These are phyloP conservation scores for Lachancea lanzarotensis DNA, from an alignment of 805 yeast species.

Conservation along the genomic window DNA sequence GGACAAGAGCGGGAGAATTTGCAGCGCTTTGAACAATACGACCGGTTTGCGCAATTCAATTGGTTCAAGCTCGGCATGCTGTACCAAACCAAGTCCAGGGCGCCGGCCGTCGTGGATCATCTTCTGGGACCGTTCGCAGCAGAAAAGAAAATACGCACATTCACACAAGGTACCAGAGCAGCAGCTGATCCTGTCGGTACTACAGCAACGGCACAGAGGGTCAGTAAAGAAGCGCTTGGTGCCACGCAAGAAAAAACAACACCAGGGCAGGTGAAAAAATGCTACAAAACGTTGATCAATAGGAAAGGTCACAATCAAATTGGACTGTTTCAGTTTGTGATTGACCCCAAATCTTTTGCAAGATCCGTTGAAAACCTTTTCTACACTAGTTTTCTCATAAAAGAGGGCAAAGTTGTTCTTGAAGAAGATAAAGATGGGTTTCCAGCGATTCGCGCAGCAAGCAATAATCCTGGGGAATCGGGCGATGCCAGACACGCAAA, in stretches of 20 bases:
- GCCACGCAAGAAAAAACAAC: conserved; percentile 52
- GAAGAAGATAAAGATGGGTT: conserved; percentile 45
- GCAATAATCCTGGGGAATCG: conserved; percentile 20
- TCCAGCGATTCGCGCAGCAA: conserved; percentile 36
- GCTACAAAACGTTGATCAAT: conserved; percentile 38
- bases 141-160: conserved; percentile 41
- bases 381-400: conserved; percentile 70
- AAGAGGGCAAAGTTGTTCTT: conserved; percentile 59
- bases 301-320: conserved; percentile 37
- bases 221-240: conserved; percentile 46
- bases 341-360: conserved; percentile 70
- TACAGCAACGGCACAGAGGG: conserved; percentile 48
- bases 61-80: conserved; percentile 57
- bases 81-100: conserved; percentile 40
- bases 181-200: conserved; percentile 36
- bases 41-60: conserved; percentile 42
- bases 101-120: conserved; percentile 50
- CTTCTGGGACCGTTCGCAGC: conserved; percentile 65
- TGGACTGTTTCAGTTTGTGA: conserved; percentile 56
- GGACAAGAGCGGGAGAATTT: conserved; percentile 15
- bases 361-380: conserved; percentile 82
- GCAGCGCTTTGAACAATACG: conserved; percentile 23
- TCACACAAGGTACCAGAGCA: conserved; percentile 27
- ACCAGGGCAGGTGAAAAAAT: conserved; percentile 52
- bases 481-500: conserved; percentile 24